phyloP scores from a whole-genome alignment of 495 filamentous ascomycete genomes.

The Amniculicola lignicola region DNA sequence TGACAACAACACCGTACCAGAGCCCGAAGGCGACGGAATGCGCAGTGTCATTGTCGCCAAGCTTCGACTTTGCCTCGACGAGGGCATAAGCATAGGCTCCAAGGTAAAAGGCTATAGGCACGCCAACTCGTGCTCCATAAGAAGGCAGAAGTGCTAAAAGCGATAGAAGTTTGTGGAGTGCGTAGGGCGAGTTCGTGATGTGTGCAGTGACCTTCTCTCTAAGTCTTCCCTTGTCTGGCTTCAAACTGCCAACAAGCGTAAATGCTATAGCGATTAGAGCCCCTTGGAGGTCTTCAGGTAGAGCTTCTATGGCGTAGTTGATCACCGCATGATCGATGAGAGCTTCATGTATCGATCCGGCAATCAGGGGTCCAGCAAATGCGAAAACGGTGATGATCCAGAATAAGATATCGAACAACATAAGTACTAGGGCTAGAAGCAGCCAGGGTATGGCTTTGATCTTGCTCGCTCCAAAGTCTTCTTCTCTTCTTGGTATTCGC shows the following conservation, averaged over 20 bases:
- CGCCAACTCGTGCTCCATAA: conserved; percentile 5
- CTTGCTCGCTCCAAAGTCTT: not conserved
- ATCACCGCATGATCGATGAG: conserved; percentile 6
- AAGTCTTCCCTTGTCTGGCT: not conserved
- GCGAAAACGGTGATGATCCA: conserved; percentile 13
- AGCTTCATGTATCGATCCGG: conserved; percentile 3
- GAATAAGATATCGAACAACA: conserved; percentile 5
- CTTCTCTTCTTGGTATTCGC: not conserved
- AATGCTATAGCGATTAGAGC: not conserved
- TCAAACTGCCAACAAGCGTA: not conserved
- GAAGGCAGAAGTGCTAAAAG: not conserved
- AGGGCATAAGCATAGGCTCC: conserved; percentile 5
- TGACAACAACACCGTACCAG: conserved; percentile 10
- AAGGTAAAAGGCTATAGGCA: conserved; percentile 5
- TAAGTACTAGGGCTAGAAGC: not conserved
- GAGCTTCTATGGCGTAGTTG: not conserved
- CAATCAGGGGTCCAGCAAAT: conserved; percentile 7
- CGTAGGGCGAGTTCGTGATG: not conserved
- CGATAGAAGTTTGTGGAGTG: not conserved
- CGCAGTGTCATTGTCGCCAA: conserved; percentile 11
- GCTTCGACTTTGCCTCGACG: not conserved
- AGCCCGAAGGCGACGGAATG: conserved; percentile 7
- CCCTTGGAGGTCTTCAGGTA: not conserved
- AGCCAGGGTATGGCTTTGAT: not conserved
- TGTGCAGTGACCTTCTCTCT: not conserved